Evolutionary conservation across 768 basidiomycete genomes (phyloP).

Genomic region (Neoboletus brunneissimus): DNA sequence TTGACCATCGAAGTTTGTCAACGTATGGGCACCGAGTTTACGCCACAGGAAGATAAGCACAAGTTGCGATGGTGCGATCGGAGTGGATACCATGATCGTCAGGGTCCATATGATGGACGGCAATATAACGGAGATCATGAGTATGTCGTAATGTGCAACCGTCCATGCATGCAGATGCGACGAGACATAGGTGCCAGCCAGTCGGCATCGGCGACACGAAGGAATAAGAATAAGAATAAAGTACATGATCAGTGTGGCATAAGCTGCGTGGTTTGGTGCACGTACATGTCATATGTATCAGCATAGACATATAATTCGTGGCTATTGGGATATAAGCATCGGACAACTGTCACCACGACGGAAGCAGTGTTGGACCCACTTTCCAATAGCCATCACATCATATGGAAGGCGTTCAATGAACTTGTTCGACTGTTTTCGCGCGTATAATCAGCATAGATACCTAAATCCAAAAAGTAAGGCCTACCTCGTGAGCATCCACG

Average conservation of each 20-base stretch:
- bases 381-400: constrained; percentile 82
- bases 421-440: constrained; percentile 55
- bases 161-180: neutral
- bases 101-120: neutral
- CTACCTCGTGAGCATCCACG: constrained; percentile 69
- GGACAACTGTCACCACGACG: too few species aligned
- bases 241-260: constrained; percentile 1
- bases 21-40: neutral
- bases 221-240: neutral
- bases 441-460: neutral
- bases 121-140: neutral
- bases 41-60: neutral
- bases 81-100: constrained; percentile 3
- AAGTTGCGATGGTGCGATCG: neutral
- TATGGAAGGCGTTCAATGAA: constrained; percentile 76
- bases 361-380: constrained; percentile 42
- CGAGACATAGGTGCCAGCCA: neutral
- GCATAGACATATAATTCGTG: constrained; percentile 81
- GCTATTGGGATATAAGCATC: constrained; percentile 33
- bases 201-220: neutral
- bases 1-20: neutral
- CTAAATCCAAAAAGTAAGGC: constrained; percentile 10
- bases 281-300: constrained; percentile 63
- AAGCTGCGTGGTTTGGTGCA: neutral
- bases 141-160: neutral